Evolutionary conservation across 1,284 basidiomycete genomes (phyloP), one percentile per base, ranked within the genome.

Genomic region (Fomes fomentarius): DNA sequence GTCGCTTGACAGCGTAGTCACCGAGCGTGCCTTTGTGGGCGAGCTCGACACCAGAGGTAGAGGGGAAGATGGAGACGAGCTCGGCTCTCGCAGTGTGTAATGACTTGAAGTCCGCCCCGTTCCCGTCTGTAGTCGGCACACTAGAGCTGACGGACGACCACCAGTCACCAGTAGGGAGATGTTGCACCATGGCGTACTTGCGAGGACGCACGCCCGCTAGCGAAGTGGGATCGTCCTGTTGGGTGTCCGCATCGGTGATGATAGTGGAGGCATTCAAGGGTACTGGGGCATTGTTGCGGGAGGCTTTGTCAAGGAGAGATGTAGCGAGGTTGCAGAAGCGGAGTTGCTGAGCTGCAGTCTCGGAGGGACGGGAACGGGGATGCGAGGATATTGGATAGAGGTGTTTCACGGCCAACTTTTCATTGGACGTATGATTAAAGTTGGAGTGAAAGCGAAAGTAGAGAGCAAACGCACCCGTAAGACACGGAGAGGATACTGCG

Each of bases 101-200:
- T 52, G 77, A 72, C 58, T 77, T 82, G 47, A 87, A 64, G 35
- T 76, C 71, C 34, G 73, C 72, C 0, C 62, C 68, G 30, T 76
- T 74, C 5, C 56, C 58, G 19, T 64, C 61, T 24, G 66, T 64
- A 11, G 65, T 68, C 28, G 68, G 70, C 40, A 65, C 57, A 47
- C 78, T 73, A n/a, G 83, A 77, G 66, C 78, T 79, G 52, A 87
- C 75, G n/a, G 89, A 90, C 8, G 88, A 80, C 85, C 89, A 93
- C 74, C 84, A 90, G 57, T 88, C 85, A 26, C 84, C 87, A 3
- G 77, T 79, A 1, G 90, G 87, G 2, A 93, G 75, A 58, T 82
- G 85, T 64, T 93, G 90, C 56, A 91, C 78, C 21, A 93, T 80
- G 3, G 91, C 89, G 68, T 86, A 91, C 67, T 79, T 84, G 49